Conservation (phyloP, 2,329 filamentous ascomycete species). For the Colletotrichum caudatum region DNA sequence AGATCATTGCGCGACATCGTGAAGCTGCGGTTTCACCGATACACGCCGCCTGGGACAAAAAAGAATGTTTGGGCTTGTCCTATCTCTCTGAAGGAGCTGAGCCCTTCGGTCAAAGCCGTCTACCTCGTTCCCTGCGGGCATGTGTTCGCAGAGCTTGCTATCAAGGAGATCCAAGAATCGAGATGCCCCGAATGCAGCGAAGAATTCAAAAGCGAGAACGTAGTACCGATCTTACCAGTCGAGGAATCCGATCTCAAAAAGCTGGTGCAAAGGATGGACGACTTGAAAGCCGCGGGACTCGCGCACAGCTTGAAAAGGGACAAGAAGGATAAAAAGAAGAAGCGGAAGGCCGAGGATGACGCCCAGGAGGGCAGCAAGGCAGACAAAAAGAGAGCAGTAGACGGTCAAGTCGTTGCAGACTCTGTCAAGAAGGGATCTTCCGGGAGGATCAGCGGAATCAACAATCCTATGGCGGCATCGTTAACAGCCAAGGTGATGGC, state of each 20-base stretch:
- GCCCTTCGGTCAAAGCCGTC: constrained; percentile 81
- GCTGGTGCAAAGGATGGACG: constrained; percentile 74
- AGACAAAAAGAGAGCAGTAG: constrained; percentile 43
- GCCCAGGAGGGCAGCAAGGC: constrained; percentile 51
- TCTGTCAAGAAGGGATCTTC: constrained; percentile 50
- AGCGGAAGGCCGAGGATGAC: constrained; percentile 73
- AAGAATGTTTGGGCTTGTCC: constrained; percentile 83
- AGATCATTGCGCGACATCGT: constrained; percentile 88
- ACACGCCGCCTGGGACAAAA: constrained; percentile 51
- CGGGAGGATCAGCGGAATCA: constrained; percentile 73
- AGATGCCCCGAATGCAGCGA: constrained; percentile 80
- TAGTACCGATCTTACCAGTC: constrained; percentile 85
- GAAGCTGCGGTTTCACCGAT: constrained; percentile 79
- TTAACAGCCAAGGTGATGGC: constrained; percentile 88
- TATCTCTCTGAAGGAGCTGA: constrained; percentile 87
- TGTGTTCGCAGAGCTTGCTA: constrained; percentile 87
- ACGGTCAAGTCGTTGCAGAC: constrained; percentile 27
- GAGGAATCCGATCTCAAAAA: constrained; percentile 76
- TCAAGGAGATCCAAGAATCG: constrained; percentile 80
- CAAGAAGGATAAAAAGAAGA: constrained; percentile 77
- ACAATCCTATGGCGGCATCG: constrained; percentile 87
- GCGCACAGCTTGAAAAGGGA: constrained; percentile 92
- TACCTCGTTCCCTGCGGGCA: constrained; percentile 97
- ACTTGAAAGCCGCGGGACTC: constrained; percentile 77
- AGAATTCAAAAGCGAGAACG: constrained; percentile 77